Conservation (phyloP, 1,284 basidiomycete genomes). For the Leccinum colubrinum region DNA sequence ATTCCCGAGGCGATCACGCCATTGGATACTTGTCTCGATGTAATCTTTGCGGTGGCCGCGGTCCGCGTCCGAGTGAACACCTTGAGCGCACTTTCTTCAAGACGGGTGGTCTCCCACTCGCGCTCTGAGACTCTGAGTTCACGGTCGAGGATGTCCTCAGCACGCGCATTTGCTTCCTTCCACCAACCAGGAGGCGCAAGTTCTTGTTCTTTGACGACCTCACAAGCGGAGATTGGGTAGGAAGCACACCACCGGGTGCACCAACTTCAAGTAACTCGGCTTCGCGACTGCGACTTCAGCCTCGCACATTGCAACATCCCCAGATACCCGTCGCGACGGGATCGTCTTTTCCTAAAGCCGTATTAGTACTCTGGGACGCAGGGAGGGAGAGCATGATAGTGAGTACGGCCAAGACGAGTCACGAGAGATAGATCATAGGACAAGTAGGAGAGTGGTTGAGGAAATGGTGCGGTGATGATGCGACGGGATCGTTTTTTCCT, state of each 20-base stretch:
- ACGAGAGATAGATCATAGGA: constrained; percentile 48
- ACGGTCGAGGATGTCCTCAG: constrained; percentile 77
- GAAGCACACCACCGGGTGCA: constrained; percentile 59
- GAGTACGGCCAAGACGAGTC: constrained; percentile 73
- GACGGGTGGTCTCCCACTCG: constrained; percentile 77
- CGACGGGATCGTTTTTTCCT: constrained; percentile 38
- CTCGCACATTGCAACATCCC: constrained; percentile 73
- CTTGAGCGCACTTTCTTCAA: constrained; percentile 57
- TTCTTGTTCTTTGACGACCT: constrained; percentile 77
- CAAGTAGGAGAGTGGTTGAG: constrained; percentile 81
- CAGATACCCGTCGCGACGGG: constrained; percentile 53
- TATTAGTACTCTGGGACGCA: constrained; percentile 36
- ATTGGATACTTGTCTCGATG: too few relatives aligned
- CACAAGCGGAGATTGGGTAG: constrained; percentile 51
- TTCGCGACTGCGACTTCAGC: constrained; percentile 80
- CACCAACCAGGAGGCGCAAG: constrained; percentile 74
- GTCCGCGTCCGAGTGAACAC: too few relatives aligned
- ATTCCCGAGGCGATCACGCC: too few relatives aligned
- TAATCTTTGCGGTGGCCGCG: too few relatives aligned
- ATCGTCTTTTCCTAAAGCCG: constrained; percentile 35
- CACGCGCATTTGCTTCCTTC: constrained; percentile 57
- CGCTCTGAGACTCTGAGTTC: constrained; percentile 80
- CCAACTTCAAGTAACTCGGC: constrained; percentile 72
- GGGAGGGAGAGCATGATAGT: constrained; percentile 85
- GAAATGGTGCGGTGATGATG: constrained; percentile 83